These are phyloP conservation scores for Dittrichia graveolens DNA, from an alignment of 129 eudicot genomes.

Conservation along the genomic window DNA sequence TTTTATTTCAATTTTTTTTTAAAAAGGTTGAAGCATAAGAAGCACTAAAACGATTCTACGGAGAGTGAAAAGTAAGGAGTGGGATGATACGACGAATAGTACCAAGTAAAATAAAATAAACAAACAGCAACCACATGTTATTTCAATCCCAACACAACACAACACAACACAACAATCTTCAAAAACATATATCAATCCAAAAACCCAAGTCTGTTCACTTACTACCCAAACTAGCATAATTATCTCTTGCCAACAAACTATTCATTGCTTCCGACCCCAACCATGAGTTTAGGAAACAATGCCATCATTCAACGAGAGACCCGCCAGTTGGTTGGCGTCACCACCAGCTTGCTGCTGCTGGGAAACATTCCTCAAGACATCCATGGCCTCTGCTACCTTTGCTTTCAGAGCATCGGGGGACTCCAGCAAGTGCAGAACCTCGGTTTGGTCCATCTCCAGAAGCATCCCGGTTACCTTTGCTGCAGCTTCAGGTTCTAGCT, in stretches of 20 bases:
- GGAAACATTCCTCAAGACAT: slow-evolving; percentile 60
- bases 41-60: too few species aligned
- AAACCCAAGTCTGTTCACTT: slow-evolving; percentile 17
- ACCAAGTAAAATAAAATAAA: background rate
- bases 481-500: slow-evolving; percentile 67
- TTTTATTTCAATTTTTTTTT: too few species aligned
- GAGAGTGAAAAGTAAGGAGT: too few species aligned
- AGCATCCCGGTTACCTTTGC: slow-evolving; percentile 93
- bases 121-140: slow-evolving; percentile 4
- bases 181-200: background rate
- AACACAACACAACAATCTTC: slow-evolving; percentile 22
- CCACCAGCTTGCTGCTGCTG: slow-evolving; percentile 48
- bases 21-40: too few species aligned
- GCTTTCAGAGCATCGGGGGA: slow-evolving; percentile 71
- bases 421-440: slow-evolving; percentile 71
- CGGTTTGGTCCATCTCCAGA: slow-evolving; percentile 75
- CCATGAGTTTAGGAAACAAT: slow-evolving; percentile 28
- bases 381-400: slow-evolving; percentile 82
- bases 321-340: slow-evolving; percentile 54
- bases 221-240: slow-evolving; percentile 8
- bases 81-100: too few species aligned
- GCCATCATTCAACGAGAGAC: slow-evolving; percentile 49
- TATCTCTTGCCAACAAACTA: slow-evolving; percentile 2
- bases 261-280: too few species aligned
- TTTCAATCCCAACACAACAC: background rate